phyloP scores from a whole-genome alignment of 2,329 filamentous ascomycete genomes.

The Cadophora sp. region DNA sequence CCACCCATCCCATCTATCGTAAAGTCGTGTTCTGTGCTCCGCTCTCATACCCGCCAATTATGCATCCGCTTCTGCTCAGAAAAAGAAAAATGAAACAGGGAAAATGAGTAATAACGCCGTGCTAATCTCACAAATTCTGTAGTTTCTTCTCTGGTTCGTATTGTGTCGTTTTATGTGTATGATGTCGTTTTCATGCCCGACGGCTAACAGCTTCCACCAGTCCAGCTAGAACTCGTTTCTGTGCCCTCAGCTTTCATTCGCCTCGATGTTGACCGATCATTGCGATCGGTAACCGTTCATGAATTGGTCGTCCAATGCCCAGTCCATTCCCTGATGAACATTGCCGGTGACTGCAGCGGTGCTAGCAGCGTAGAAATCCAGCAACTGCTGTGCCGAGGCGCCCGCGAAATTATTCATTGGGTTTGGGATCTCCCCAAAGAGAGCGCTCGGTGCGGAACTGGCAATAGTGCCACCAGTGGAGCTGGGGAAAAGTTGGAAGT shows the following conservation, averaged over 20 bases:
- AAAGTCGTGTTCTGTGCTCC: conserved; percentile 19
- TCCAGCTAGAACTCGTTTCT: conserved; percentile 25
- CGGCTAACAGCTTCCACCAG: conserved; percentile 35
- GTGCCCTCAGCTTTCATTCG: conserved; percentile 21
- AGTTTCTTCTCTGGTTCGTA: conserved; percentile 21
- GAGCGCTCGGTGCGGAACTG: conserved; percentile 36
- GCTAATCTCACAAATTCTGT: conserved; percentile 39
- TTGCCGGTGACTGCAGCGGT: conserved; percentile 33
- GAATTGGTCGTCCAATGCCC: conserved; percentile 39
- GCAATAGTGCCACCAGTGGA: conserved; percentile 36
- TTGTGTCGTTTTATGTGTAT: conserved; percentile 6
- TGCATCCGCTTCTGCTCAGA: conserved; percentile 25
- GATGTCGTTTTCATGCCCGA: conserved; percentile 20
- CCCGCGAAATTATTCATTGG: conserved; percentile 33
- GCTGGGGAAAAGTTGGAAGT: conserved; percentile 44
- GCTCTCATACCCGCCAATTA: conserved; percentile 7
- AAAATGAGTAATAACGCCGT: conserved; percentile 33
- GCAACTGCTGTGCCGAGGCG: conserved; percentile 38
- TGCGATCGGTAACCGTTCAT: conserved; percentile 34
- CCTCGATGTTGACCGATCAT: conserved; percentile 26
- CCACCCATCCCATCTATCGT: conserved; percentile 8
- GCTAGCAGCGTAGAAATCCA: conserved; percentile 42
- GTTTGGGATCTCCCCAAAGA: conserved; percentile 43
- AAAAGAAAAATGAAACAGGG: conserved; percentile 26
- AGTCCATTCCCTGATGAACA: conserved; percentile 38